Evolutionary conservation across 345 rosid genomes (phyloP), one percentile per base, ranked within the genome.

Genomic region (Salix brachista): DNA sequence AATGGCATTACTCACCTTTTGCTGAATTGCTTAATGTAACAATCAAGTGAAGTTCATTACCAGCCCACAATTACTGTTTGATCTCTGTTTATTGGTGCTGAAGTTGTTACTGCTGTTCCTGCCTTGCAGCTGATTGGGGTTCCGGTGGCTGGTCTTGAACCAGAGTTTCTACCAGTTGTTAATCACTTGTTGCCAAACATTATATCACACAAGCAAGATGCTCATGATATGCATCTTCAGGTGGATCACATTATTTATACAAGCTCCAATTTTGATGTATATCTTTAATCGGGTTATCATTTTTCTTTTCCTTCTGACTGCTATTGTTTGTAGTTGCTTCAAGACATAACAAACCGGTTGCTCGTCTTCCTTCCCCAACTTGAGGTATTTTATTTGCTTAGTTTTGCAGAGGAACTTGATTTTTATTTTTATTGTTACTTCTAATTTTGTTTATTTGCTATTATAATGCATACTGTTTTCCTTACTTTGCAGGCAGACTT

Each of bases 121-220:
- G 56, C 64, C 67, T 83, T 68, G 67, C 87, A 92, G 97, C 87
- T 92, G 80, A 90, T 92, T 70, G 97, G 97, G 80, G 87, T 91
- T 79, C 81, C 90, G 2, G 87, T 91, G 68, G 50, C 86, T 80
- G 89, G 95, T 75, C 95, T 92, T 75, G 95, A 89, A 70, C 92
- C 92, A 18, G 97, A 90, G 83, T 92, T 92, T 78, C 97, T 90
- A 78, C 95, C 95, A 30, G 93, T 92, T 79, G 88, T 92, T 58
- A 90, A 81, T 88, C 92, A 90, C 80, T 80, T 92, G 76, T 83
- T 92, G 81, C 97, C 95, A 3, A 85, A 83, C 71, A 91, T 92
- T 69, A 39, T 83, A 54, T 85, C 88, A n/a, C 94, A 89, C 88
- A 92, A 87, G 77, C 97, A 86, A 77, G 97, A 91, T 78, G 84